phyloP scores from a whole-genome alignment of 164 flowering plant species.

The Aristolochia fimbriata region DNA sequence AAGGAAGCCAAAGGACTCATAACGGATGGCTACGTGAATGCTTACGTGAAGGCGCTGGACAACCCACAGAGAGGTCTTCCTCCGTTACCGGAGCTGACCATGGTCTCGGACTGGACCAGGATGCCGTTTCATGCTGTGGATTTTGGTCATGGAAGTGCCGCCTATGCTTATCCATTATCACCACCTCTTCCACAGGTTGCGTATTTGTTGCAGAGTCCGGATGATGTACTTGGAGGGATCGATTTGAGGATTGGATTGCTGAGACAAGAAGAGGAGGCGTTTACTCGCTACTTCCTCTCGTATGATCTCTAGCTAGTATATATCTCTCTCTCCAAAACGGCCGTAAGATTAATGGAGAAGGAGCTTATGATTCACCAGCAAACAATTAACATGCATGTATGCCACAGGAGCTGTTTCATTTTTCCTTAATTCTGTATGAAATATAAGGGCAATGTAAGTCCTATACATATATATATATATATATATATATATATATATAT shows the following conservation, averaged over 20 bases:
- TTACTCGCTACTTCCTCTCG: constrained; percentile 22
- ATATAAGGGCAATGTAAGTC: too few relatives aligned
- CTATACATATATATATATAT: too few relatives aligned
- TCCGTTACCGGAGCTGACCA: constrained; percentile 35
- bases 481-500: too few relatives aligned
- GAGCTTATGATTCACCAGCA: too few relatives aligned
- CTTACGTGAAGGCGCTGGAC: constrained; percentile 31
- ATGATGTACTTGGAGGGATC: constrained; percentile 21
- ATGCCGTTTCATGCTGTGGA: constrained; percentile 35
- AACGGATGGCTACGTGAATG: constrained; percentile 23
- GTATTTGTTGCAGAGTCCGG: constrained; percentile 40
- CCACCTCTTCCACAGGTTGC: constrained; percentile 41
- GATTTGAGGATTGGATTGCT: constrained; percentile 35
- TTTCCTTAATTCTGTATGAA: too few relatives aligned
- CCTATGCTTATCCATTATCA: constrained; percentile 26
- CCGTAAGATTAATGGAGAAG: too few relatives aligned
- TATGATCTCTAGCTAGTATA: background rate
- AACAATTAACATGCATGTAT: background rate
- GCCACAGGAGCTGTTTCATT: too few relatives aligned
- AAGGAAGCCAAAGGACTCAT: constrained; percentile 33
- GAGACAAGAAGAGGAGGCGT: constrained; percentile 19
- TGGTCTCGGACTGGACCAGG: constrained; percentile 42
- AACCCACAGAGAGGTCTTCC: constrained; percentile 30
- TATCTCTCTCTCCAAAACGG: too few relatives aligned
- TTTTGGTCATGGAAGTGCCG: constrained; percentile 25